phyloP scores from a whole-genome alignment of 306 rosid species.

The Sechiopsis laciniata region DNA sequence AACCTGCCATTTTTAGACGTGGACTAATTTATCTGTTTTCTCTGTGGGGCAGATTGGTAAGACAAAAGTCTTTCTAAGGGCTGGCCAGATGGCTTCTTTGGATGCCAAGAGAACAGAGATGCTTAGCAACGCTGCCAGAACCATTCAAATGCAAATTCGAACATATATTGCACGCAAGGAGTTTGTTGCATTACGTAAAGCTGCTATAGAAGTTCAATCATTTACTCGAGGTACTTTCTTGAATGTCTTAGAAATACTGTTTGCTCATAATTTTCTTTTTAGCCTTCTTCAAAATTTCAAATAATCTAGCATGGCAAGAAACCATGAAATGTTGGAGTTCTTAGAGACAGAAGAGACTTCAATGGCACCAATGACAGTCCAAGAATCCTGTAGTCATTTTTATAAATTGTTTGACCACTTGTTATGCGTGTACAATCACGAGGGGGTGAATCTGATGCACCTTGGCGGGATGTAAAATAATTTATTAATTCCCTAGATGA shows the following conservation, averaged over 20 bases:
- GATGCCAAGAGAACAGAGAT: slow-evolving; percentile 97
- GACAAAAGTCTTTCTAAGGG: slow-evolving; percentile 83
- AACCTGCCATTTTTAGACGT: background rate
- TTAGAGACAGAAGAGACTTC: background rate
- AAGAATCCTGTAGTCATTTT: background rate
- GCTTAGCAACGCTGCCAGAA: slow-evolving; percentile 92
- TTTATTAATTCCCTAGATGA: background rate
- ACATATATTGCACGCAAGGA: slow-evolving; percentile 89
- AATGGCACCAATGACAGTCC: background rate
- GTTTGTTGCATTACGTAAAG: slow-evolving; percentile 63
- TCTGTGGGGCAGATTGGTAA: slow-evolving; percentile 81
- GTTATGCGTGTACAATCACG: too few relatives aligned
- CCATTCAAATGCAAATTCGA: slow-evolving; percentile 88
- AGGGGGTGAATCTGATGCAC: background rate
- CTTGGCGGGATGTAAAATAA: background rate
- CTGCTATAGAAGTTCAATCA: slow-evolving; percentile 82
- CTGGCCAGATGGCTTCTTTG: slow-evolving; percentile 98
- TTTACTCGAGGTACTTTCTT: slow-evolving; percentile 67
- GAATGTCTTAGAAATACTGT: slow-evolving; percentile 24
- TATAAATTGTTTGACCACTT: background rate
- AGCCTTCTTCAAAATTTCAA: background rate
- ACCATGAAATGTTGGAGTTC: background rate
- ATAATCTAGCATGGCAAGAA: slow-evolving; percentile 1
- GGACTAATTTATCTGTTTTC: slow-evolving; percentile 27
- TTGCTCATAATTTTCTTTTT: background rate